Evolutionary conservation across 768 basidiomycete species (phyloP).

Genomic region (Tephrocybe sp.): DNA sequence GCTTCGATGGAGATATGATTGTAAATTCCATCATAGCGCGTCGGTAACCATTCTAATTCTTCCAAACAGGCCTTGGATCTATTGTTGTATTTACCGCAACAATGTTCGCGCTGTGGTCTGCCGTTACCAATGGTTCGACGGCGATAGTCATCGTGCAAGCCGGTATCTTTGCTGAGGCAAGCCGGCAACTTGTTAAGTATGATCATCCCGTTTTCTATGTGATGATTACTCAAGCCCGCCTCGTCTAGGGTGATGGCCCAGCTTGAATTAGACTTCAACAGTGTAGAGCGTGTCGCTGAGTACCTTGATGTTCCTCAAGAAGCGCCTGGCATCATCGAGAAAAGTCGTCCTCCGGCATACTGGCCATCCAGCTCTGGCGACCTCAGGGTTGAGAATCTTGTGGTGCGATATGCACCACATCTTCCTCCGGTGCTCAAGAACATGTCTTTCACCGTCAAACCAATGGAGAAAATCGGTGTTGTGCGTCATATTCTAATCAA

Average conservation of each 20-base stretch:
- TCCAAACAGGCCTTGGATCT: slow-evolving; percentile 57
- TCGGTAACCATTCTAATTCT: background rate
- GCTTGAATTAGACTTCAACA: slow-evolving; percentile 73
- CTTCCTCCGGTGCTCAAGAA: slow-evolving; percentile 58
- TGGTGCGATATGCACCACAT: slow-evolving; percentile 62
- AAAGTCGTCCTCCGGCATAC: slow-evolving; percentile 63
- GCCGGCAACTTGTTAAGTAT: slow-evolving; percentile 59
- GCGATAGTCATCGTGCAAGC: slow-evolving; percentile 75
- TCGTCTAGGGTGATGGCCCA: slow-evolving; percentile 58
- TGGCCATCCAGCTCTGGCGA: slow-evolving; percentile 67
- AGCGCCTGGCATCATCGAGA: slow-evolving; percentile 58
- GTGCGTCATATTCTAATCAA: slow-evolving; percentile 33
- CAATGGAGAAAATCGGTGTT: slow-evolving; percentile 69
- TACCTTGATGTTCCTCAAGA: slow-evolving; percentile 70
- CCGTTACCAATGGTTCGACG: slow-evolving; percentile 57
- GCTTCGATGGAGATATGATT: slow-evolving; percentile 76
- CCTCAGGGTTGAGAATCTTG: slow-evolving; percentile 56
- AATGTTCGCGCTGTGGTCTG: slow-evolving; percentile 61
- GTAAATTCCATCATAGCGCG: slow-evolving; percentile 31
- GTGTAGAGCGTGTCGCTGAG: slow-evolving; percentile 71
- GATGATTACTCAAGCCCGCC: background rate
- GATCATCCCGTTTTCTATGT: slow-evolving; percentile 11
- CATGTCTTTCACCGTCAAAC: slow-evolving; percentile 57
- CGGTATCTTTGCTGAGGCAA: slow-evolving; percentile 68
- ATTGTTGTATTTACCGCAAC: slow-evolving; percentile 70